Evolutionary conservation across 2,329 filamentous ascomycete species (phyloP).

Genomic region (Xylariales sp.): DNA sequence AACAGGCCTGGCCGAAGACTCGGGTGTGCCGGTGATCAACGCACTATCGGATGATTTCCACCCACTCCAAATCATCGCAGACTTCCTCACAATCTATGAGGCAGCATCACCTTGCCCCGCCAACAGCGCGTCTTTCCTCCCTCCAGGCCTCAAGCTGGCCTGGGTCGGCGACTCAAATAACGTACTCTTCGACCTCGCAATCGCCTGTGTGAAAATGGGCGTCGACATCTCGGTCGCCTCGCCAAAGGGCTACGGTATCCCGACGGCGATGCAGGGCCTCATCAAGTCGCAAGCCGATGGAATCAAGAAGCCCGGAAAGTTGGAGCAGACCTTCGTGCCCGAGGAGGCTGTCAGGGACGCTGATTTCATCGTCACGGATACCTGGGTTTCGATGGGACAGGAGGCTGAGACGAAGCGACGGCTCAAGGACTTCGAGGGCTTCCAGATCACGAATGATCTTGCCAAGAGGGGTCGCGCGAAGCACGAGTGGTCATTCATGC

Average conservation of each 20-base stretch:
- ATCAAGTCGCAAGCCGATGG: conserved; percentile 61
- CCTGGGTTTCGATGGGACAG: conserved; percentile 98
- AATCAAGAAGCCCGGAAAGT: conserved; percentile 55
- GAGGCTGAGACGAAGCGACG: conserved; percentile 77
- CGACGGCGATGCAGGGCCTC: conserved; percentile 64
- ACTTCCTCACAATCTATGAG: conserved; percentile 88
- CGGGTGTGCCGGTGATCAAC: conserved; percentile 78
- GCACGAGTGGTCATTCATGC: conserved; percentile 94
- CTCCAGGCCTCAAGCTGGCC: conserved; percentile 83
- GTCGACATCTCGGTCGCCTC: conserved; percentile 84
- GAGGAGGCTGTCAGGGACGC: conserved; percentile 82
- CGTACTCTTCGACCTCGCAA: conserved; percentile 89
- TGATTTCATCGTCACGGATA: conserved; percentile 91
- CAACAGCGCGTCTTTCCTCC: conserved; percentile 48
- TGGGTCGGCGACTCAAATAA: conserved; percentile 98
- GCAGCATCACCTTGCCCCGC: conserved; percentile 47
- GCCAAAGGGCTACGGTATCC: conserved; percentile 79
- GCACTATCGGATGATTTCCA: conserved; percentile 88
- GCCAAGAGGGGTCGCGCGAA: conserved; percentile 83
- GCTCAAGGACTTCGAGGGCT: conserved; percentile 78
- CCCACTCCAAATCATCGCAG: conserved; percentile 89
- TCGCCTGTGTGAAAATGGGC: conserved; percentile 81
- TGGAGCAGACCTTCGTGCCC: conserved; percentile 72
- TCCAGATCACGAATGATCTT: conserved; percentile 84
- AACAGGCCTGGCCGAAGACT: conserved; percentile 63